Percentiles rank a stretch among this genome's conserved stretches.
These are phyloP conservation scores for Acrasis kona DNA, from an alignment of 78 protist species.

Conservation along the genomic window DNA sequence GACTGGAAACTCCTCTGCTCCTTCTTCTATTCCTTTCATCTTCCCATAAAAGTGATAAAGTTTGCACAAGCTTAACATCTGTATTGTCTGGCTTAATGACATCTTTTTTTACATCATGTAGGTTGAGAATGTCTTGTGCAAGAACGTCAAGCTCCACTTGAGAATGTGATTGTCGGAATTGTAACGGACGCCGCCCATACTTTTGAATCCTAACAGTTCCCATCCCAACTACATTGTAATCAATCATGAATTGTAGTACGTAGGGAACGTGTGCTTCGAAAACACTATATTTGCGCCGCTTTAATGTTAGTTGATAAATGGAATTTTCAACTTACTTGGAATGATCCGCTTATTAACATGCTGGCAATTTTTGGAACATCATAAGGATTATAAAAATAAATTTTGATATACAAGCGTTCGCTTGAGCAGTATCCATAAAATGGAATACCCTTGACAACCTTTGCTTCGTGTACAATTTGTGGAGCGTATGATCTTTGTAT, in stretches of 20 bases:
- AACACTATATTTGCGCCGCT: slow-evolving; percentile 28
- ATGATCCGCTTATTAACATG: slow-evolving; percentile 46
- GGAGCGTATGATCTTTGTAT: not conserved
- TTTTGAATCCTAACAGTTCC: not conserved
- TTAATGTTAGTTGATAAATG: too few relatives aligned
- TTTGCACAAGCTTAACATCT: not conserved
- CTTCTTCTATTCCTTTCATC: slow-evolving; percentile 17
- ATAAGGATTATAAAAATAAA: slow-evolving; percentile 43
- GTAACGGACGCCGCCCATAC: not conserved
- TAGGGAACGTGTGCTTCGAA: slow-evolving; percentile 67
- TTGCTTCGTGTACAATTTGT: not conserved
- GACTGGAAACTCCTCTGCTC: not conserved
- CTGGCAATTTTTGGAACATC: not conserved
- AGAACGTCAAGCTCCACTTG: not conserved
- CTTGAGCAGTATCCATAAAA: slow-evolving; percentile 70
- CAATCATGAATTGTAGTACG: slow-evolving; percentile 57
- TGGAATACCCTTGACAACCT: slow-evolving; percentile 42
- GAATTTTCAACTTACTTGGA: slow-evolving; percentile 6
- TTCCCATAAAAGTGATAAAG: slow-evolving; percentile 22
- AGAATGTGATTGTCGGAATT: not conserved
- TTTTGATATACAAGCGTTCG: slow-evolving; percentile 46
- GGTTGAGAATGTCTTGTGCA: not conserved
- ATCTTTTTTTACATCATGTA: not conserved
- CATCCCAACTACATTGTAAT: slow-evolving; percentile 69
- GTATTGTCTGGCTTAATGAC: not conserved